phyloP scores from a whole-genome alignment of 192 early-diverging fungal species.

The Backusella westeae region DNA sequence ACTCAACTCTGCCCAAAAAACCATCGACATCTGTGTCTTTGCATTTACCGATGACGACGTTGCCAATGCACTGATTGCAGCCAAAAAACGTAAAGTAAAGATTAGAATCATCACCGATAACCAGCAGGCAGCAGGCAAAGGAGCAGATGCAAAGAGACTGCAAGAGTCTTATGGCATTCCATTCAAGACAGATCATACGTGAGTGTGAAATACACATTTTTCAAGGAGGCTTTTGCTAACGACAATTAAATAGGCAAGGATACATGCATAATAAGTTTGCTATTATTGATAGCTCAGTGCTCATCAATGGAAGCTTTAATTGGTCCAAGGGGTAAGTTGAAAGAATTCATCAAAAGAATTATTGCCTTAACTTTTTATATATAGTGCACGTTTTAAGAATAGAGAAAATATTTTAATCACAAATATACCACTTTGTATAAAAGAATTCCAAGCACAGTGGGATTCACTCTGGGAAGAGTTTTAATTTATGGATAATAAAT shows the following conservation, averaged over 20 bases:
- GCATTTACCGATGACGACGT: conserved; percentile 73
- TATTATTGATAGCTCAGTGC: conserved; percentile 50
- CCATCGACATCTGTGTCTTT: conserved; percentile 73
- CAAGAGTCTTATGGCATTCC: conserved; percentile 35
- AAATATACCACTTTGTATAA: conserved; percentile 54
- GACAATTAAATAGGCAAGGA: conserved; percentile 23
- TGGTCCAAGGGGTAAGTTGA: conserved; percentile 50
- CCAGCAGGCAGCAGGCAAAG: conserved; percentile 36
- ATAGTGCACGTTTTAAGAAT: conserved; percentile 63
- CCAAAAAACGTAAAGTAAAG: conserved; percentile 44
- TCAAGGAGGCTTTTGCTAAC: not conserved
- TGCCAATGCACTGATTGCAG: conserved; percentile 61
- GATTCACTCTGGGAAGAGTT: conserved; percentile 61
- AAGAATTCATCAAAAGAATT: not conserved
- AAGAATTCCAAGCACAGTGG: conserved; percentile 60
- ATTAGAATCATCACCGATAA: conserved; percentile 76
- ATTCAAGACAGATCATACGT: conserved; percentile 41
- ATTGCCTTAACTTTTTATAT: not conserved
- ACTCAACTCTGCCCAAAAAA: conserved; percentile 45
- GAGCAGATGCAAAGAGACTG: conserved; percentile 35
- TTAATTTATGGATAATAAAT: conserved; percentile 22
- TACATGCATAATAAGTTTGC: conserved; percentile 79
- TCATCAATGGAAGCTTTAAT: conserved; percentile 64
- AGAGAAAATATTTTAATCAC: conserved; percentile 68
- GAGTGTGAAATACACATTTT: not conserved